Evolutionary conservation across 1,139 yeast genomes (phyloP), one percentile per base, ranked within the genome.

Genomic region (Martiniozyma asiatica): DNA sequence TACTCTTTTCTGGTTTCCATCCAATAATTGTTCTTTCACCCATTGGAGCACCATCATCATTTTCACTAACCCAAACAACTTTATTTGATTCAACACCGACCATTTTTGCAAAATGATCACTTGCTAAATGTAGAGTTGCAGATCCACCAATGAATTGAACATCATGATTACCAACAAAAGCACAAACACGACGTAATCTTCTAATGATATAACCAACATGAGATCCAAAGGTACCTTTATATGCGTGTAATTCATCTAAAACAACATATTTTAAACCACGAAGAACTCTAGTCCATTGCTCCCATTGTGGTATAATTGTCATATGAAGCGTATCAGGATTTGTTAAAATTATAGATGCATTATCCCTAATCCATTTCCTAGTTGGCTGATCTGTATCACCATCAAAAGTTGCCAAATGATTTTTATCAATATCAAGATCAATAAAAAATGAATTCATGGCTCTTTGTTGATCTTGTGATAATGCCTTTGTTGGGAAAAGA

Each of bases 261-360:
- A 89, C 93, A 4, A 89, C 77, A 44, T 65, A 78, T 45, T 68
- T 70, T 40, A 89, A 56, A 31, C 71, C 66, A 14, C 59, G 48
- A 6, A 89, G 55, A 47, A 87, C 82, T 23, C 67, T 62, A 21
- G 65, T 58, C 97, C 98, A 89, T 10, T 67, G 61, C 22, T 65
- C 65, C 42, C 73, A 77, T 34, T 72, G 68, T 0, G 98, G 97
- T 14, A 89, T 55, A 10, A 89, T 72, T 13, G 89, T 74, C 0
- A 85, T 68, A 53, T 89, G 98, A 3, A 92, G 61, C 61, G 89
- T 82, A 48, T 89, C 99, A 0, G 98, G 99, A 47, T 89, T 89
- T 0, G 97, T 82, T 50, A 89, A 84, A 8, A 89, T 74, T 5
- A 89, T 78, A 35, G 78, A 74, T 0, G 94, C 84, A 32, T 61